Conservation (phyloP, 768 basidiomycete genomes). For the Termitomyces bulborhizus region DNA sequence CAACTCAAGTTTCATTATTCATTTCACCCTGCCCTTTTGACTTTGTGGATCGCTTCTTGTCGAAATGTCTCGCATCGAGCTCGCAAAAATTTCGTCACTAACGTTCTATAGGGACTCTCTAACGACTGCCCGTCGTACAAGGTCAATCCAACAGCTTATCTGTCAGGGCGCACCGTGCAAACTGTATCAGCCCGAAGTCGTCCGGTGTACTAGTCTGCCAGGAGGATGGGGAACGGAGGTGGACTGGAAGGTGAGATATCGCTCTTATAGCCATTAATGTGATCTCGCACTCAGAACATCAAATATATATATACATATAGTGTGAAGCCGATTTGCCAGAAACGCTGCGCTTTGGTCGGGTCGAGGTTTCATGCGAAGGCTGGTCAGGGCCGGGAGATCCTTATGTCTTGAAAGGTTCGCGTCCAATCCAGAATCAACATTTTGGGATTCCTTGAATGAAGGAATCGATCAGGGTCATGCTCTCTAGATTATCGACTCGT, state of each 20-base stretch:
- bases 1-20: background rate
- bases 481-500: constrained; percentile 80
- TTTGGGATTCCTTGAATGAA: background rate
- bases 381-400: constrained; percentile 80
- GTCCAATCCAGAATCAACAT: constrained; percentile 5
- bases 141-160: constrained; percentile 69
- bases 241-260: constrained; percentile 76
- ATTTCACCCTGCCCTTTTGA: background rate
- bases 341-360: constrained; percentile 73
- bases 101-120: constrained; percentile 68
- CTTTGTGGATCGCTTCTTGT: background rate
- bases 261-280: background rate
- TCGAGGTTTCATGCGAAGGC: constrained; percentile 88
- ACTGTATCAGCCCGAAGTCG: constrained; percentile 74
- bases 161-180: constrained; percentile 79
- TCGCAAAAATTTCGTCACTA: constrained; percentile 67
- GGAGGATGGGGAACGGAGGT: constrained; percentile 75
- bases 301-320: constrained; percentile 26
- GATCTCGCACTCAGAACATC: background rate
- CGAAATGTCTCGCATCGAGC: constrained; percentile 64
- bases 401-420: constrained; percentile 75
- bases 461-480: constrained; percentile 60
- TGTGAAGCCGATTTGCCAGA: constrained; percentile 90
- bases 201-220: constrained; percentile 71
- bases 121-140: constrained; percentile 62